These are phyloP conservation scores for Jasminum sambac DNA, from an alignment of 257 asterid species.

Conservation along the genomic window DNA sequence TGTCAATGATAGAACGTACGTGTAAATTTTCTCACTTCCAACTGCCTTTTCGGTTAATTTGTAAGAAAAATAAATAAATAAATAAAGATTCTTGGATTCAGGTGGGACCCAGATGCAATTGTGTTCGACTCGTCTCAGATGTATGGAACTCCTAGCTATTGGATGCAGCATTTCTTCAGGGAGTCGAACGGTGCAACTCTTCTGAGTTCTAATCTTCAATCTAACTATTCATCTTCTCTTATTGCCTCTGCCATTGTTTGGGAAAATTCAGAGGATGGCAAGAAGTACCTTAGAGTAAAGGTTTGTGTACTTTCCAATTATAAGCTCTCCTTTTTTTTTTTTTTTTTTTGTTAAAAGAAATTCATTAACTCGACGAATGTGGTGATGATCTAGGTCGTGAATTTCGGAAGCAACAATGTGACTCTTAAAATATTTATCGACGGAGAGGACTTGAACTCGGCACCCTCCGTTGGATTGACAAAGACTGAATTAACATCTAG, in stretches of 20 bases:
- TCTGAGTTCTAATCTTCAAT: slow-evolving; percentile 52
- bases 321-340: not conserved
- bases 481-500: slow-evolving; percentile 59
- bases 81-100: slow-evolving; percentile 20
- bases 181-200: slow-evolving; percentile 93
- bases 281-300: slow-evolving; percentile 61
- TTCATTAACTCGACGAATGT: slow-evolving; percentile 2
- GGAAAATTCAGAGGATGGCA: slow-evolving; percentile 48
- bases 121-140: slow-evolving; percentile 70
- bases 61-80: not conserved
- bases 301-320: slow-evolving; percentile 29
- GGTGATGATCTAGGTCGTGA: slow-evolving; percentile 56
- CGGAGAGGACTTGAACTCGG: slow-evolving; percentile 43
- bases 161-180: slow-evolving; percentile 94
- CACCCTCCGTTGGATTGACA: slow-evolving; percentile 41
- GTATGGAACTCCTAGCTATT: slow-evolving; percentile 93
- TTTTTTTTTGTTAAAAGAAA: not conserved
- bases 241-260: slow-evolving; percentile 75
- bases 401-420: slow-evolving; percentile 51
- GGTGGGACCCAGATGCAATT: slow-evolving; percentile 96
- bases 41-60: not conserved
- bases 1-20: slow-evolving; percentile 66
- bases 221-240: slow-evolving; percentile 50
- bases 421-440: slow-evolving; percentile 47
- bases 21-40: slow-evolving; percentile 11